Percentiles rank a stretch among this genome's conserved stretches.
Conservation (phyloP, 345 rosid species). For the Euphorbia lathyris region DNA sequence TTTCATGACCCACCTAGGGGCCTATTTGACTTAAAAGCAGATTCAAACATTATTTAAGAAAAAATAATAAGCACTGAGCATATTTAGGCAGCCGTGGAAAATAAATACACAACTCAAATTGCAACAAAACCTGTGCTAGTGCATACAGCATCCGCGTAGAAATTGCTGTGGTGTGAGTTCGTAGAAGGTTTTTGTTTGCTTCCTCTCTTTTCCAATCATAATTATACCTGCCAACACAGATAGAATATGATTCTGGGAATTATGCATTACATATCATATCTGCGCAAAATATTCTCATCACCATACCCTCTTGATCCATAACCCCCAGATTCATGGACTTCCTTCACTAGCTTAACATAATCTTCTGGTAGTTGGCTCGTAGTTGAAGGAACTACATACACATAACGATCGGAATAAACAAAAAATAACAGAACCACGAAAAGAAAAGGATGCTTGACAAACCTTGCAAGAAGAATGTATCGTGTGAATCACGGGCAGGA, state of each 20-base stretch:
- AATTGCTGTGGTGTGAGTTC: slow-evolving; percentile 95
- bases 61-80: neutral
- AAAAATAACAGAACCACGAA: slow-evolving; percentile 1
- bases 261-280: neutral
- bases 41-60: neutral
- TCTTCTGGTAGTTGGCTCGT: slow-evolving; percentile 78
- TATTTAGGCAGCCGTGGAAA: slow-evolving; percentile 5
- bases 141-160: slow-evolving; percentile 89
- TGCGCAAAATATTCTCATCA: neutral
- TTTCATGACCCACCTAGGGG: neutral
- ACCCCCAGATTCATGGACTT: slow-evolving; percentile 84
- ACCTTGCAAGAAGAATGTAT: slow-evolving; percentile 89
- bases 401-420: slow-evolving; percentile 15
- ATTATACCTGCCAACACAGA: slow-evolving; percentile 47
- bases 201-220: slow-evolving; percentile 98
- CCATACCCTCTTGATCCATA: slow-evolving; percentile 87
- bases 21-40: neutral
- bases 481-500: slow-evolving; percentile 99
- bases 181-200: slow-evolving; percentile 87
- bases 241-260: neutral
- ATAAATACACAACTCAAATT: neutral
- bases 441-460: slow-evolving; percentile 17
- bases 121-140: slow-evolving; percentile 61
- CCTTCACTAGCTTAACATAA: slow-evolving; percentile 77
- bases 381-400: slow-evolving; percentile 66